Conservation (phyloP, 1,284 basidiomycete species). For the Coniophora puteana region DNA sequence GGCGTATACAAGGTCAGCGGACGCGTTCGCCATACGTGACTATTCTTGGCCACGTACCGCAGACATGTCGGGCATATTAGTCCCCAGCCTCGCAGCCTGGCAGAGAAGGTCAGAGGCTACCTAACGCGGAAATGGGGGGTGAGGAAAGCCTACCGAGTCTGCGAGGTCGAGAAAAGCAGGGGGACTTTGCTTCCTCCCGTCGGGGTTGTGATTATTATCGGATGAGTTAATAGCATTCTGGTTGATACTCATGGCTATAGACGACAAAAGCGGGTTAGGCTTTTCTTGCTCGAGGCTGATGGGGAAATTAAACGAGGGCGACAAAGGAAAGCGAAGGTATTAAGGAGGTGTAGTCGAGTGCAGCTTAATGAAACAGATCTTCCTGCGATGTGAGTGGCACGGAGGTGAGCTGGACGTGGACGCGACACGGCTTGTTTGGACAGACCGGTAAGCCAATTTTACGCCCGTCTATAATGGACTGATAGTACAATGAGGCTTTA, state of each 20-base stretch:
- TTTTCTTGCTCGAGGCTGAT: conserved; percentile 47
- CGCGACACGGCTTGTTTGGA: conserved; percentile 14
- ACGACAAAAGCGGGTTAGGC: conserved; percentile 38
- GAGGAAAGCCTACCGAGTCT: conserved; percentile 67
- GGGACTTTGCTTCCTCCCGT: conserved; percentile 77
- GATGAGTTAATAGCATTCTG: conserved; percentile 65
- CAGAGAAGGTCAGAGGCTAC: conserved; percentile 13
- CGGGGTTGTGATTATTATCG: conserved; percentile 64
- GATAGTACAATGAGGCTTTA: conserved; percentile 67
- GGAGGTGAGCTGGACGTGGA: no score
- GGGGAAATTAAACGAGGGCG: conserved; percentile 51
- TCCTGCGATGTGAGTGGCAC: no score
- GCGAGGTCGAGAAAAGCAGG: conserved; percentile 88
- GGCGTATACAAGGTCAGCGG: conserved; percentile 8
- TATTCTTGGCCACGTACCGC: conserved; percentile 51
- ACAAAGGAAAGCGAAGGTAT: conserved; percentile 47
- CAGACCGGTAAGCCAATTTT: conserved; percentile 67
- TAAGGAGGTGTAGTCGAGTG: conserved; percentile 51
- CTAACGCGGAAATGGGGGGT: conserved; percentile 17
- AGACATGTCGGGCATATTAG: conserved; percentile 77
- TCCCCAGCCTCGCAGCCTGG: conserved; percentile 77
- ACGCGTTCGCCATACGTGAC: neutral
- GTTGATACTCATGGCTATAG: conserved; percentile 63
- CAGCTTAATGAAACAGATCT: conserved; percentile 68
- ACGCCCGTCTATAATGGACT: conserved; percentile 75